These are phyloP conservation scores for Brassica rapa DNA, from an alignment of 345 rosid species.

Conservation along the genomic window DNA sequence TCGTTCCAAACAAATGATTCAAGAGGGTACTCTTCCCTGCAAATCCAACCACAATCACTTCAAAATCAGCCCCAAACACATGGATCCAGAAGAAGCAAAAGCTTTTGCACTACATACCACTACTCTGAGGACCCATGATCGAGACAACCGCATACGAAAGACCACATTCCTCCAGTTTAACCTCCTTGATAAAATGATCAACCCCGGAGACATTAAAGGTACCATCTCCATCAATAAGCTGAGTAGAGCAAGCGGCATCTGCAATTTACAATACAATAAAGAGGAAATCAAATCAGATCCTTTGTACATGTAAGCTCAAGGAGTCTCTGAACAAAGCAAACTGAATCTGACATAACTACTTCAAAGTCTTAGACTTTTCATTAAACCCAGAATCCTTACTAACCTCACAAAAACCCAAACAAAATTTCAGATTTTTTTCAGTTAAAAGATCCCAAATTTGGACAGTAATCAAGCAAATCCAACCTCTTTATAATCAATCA, in stretches of 20 bases:
- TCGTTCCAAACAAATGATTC: constrained; percentile 86
- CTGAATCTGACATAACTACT: not conserved
- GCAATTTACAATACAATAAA: not conserved
- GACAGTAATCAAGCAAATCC: not conserved
- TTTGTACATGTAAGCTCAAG: not conserved
- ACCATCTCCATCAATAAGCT: constrained; percentile 96
- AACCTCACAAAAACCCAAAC: constrained; percentile 9
- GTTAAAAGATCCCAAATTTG: not conserved
- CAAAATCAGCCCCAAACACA: not conserved
- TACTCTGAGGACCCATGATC: constrained; percentile 99
- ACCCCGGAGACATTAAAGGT: constrained; percentile 64
- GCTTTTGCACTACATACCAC: constrained; percentile 60
- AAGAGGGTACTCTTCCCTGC: constrained; percentile 97
- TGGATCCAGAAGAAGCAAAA: constrained; percentile 6
- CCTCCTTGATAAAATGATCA: constrained; percentile 73
- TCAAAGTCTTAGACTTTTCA: constrained; percentile 11
- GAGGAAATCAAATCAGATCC: constrained; percentile 5
- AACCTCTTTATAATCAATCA: not conserved
- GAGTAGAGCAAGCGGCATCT: constrained; percentile 71
- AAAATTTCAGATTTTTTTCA: not conserved
- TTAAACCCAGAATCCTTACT: constrained; percentile 33
- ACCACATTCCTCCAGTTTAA: constrained; percentile 78
- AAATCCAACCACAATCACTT: constrained; percentile 18
- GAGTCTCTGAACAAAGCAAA: too few species aligned
- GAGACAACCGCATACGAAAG: constrained; percentile 93